A percentile compares a stretch with the other conserved stretches of the same genome.
phyloP scores from a whole-genome alignment of 306 rosid genomes.

The Phaseolus lunatus region DNA sequence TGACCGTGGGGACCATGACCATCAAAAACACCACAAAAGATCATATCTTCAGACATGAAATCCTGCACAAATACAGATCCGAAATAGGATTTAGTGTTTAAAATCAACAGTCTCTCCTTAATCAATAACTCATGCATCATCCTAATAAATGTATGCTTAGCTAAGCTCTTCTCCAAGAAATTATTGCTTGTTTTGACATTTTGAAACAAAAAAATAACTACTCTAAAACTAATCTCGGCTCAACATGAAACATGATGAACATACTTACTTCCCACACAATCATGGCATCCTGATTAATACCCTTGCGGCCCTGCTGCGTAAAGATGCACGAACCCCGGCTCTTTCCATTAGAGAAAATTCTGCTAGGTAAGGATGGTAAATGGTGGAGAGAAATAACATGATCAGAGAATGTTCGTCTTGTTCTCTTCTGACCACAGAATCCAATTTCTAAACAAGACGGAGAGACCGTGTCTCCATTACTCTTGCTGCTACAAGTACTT shows the following conservation, averaged over 20 bases:
- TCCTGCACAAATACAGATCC: slow-evolving; percentile 64
- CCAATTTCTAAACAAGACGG: slow-evolving; percentile 65
- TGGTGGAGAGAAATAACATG: slow-evolving; percentile 66
- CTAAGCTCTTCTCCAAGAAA: neutral
- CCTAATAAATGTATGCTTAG: neutral
- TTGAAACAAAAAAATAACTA: neutral
- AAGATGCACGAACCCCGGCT: slow-evolving; percentile 83
- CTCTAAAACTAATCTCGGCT: neutral
- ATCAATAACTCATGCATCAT: slow-evolving; percentile 2
- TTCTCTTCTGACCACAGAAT: slow-evolving; percentile 61
- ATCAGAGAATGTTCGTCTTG: slow-evolving; percentile 79
- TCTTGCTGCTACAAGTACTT: slow-evolving; percentile 79
- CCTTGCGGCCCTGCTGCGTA: slow-evolving; percentile 99
- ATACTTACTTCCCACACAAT: slow-evolving; percentile 97
- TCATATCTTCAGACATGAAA: slow-evolving; percentile 84
- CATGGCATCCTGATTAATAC: slow-evolving; percentile 99
- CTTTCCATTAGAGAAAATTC: slow-evolving; percentile 85
- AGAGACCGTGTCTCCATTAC: slow-evolving; percentile 73
- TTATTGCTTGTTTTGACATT: neutral
- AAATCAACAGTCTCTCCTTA: slow-evolving; percentile 20
- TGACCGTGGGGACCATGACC: slow-evolving; percentile 99
- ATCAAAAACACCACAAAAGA: slow-evolving; percentile 93
- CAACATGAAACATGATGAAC: neutral
- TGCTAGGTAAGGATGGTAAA: slow-evolving; percentile 73
- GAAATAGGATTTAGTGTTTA: slow-evolving; percentile 36